These are phyloP conservation scores for Purpureocillium lavendulum DNA, from an alignment of 2,329 filamentous ascomycete genomes.

Conservation along the genomic window DNA sequence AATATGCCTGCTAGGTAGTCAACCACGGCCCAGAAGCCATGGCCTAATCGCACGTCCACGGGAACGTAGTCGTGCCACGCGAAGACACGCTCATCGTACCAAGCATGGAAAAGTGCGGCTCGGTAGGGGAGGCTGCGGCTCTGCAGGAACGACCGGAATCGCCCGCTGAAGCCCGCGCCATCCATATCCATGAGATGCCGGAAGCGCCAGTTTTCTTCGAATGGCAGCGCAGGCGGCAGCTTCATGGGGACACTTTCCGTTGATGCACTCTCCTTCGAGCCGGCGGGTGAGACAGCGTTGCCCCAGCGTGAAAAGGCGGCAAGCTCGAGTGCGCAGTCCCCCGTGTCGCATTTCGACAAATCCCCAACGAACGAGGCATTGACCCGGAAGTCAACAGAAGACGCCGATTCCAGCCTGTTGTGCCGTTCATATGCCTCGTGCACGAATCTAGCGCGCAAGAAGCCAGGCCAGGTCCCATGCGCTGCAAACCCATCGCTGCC, in stretches of 20 bases:
- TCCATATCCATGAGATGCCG: slow-evolving; percentile 67
- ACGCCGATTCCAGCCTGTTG: slow-evolving; percentile 10
- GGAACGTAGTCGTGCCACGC: slow-evolving; percentile 59
- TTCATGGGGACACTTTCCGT: no score
- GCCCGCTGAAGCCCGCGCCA: slow-evolving; percentile 56
- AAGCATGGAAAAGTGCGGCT: slow-evolving; percentile 49
- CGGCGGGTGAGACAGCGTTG: slow-evolving; percentile 11
- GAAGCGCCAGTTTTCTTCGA: slow-evolving; percentile 38
- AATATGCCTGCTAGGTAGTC: slow-evolving; percentile 9
- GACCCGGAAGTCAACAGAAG: slow-evolving; percentile 18
- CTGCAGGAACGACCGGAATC: slow-evolving; percentile 59
- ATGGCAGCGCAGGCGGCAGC: slow-evolving; percentile 2
- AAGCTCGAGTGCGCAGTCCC: slow-evolving; percentile 29
- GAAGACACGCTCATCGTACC: slow-evolving; percentile 54
- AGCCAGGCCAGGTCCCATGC: slow-evolving; percentile 44
- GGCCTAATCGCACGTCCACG: slow-evolving; percentile 36
- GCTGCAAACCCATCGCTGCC: slow-evolving; percentile 39
- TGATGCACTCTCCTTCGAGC: not conserved
- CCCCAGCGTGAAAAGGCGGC: slow-evolving; percentile 32
- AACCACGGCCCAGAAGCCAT: slow-evolving; percentile 54
- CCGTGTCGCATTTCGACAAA: slow-evolving; percentile 32
- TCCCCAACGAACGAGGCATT: slow-evolving; percentile 33
- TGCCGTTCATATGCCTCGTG: slow-evolving; percentile 36
- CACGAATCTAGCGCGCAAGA: slow-evolving; percentile 62
- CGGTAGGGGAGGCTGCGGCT: slow-evolving; percentile 61